Base-by-base conservation (phyloP, 495 filamentous ascomycete genomes). In the Schizothecium vesticola region DNA sequence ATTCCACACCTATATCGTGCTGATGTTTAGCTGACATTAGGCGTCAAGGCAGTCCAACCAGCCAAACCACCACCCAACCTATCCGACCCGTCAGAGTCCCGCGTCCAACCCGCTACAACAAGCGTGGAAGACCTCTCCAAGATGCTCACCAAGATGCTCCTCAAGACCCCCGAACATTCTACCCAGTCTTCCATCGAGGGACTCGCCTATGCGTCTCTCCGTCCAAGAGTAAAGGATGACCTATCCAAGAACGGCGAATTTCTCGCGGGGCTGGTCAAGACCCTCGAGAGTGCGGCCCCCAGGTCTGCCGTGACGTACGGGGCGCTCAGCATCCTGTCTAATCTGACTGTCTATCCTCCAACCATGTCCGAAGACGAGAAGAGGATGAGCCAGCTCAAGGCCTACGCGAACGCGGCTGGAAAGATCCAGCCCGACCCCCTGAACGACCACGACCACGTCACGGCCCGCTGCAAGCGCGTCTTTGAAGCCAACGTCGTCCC, bases 301-400 rank as follows among this genome's bases (percentile, higher is more conserved):
- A 88, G 88, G 64, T 89, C 90, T 16, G 87, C 90, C n/a, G 76
- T 90, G 21, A 87, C 90, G 7, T 97, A 95, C 75, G 94, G 94
- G 21, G 91, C 88, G 25, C 81, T 99, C 66, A 96, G 90, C 75
- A 86, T 97, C 23, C 80, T 97, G 59, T 75, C 85, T 56, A 96
- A 98, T 75, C 81, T 99, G 56, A 96, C 92, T 55, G 81, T 85
- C 12, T 97, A 96, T 73, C 85, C 87, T 57, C 93, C 93, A 16
- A 78, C 80, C n/a, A 81, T 92, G 22, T 89, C 92, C 12, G 94
- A 97, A 72, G 95, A 98, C 74, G 90, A 97, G 75, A 95, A 94
- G 80, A 90, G 90, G 66, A 90, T 99, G 76, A 84, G 85, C 2
- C 89, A 99, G 72, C 86, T 98, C 28, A 97, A 96, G 80, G 89